Conservation (phyloP, 2,329 filamentous ascomycete species). For the Podosphaera fusca region DNA sequence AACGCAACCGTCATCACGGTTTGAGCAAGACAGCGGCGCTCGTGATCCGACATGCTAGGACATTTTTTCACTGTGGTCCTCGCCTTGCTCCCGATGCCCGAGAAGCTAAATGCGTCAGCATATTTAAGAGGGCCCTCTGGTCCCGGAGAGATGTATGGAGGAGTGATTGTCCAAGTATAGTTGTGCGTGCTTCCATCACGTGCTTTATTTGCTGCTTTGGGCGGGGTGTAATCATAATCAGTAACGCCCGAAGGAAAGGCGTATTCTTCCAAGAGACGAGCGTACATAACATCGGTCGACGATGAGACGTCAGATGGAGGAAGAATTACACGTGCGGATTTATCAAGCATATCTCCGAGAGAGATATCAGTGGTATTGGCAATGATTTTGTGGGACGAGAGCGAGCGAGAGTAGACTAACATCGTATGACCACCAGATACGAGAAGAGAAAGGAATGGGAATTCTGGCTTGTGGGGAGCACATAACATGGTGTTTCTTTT, state of each 20-base stretch:
- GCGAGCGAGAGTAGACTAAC: conserved; percentile 47
- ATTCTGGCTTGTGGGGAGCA: conserved; percentile 24
- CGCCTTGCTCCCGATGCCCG: conserved; percentile 43
- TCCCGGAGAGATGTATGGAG: conserved; percentile 36
- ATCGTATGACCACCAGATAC: conserved; percentile 85
- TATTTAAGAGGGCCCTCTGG: conserved; percentile 17
- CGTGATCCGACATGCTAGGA: conserved; percentile 26
- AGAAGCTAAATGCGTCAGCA: conserved; percentile 41
- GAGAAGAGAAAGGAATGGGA: conserved; percentile 73
- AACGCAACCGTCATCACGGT: conserved; percentile 64
- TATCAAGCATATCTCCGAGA: conserved; percentile 78
- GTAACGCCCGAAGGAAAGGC: conserved; percentile 33
- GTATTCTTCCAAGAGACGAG: conserved; percentile 53
- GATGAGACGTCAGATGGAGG: conserved; percentile 32
- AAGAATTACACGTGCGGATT: conserved; percentile 55
- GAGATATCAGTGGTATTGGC: conserved; percentile 58
- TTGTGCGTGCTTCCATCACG: conserved; percentile 21
- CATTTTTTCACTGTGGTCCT: conserved; percentile 27
- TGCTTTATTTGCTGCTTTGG: conserved; percentile 26
- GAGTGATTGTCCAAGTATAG: conserved; percentile 45
- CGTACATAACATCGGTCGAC: conserved; percentile 52
- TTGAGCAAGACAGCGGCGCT: conserved; percentile 45
- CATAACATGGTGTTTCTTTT: background rate
- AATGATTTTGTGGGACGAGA: conserved; percentile 50
- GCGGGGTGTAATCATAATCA: conserved; percentile 22